Evolutionary conservation across 140 eudicot genomes (phyloP).

Genomic region (Erigeron philadelphicus): DNA sequence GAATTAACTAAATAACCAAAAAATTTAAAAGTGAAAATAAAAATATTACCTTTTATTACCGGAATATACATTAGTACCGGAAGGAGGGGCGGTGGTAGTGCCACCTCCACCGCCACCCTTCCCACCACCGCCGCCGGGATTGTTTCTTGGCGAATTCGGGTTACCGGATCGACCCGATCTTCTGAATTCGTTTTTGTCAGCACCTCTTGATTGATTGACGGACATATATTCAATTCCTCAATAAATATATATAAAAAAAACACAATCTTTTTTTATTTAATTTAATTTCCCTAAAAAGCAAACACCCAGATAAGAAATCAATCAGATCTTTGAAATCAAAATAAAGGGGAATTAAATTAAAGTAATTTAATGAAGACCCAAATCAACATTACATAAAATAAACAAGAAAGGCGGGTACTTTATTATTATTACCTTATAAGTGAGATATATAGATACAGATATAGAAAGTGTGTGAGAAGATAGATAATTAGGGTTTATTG

Average conservation of each 20-base stretch:
- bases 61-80: slow-evolving; percentile 26
- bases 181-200: slow-evolving; percentile 61
- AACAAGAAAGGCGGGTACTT: background rate
- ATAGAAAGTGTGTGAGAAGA: slow-evolving; percentile 13
- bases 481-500: background rate
- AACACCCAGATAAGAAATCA: slow-evolving; percentile 7
- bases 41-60: slow-evolving; percentile 31
- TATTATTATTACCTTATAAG: slow-evolving; percentile 26
- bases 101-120: slow-evolving; percentile 49
- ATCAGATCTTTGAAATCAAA: slow-evolving; percentile 46
- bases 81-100: slow-evolving; percentile 47
- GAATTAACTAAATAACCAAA: background rate
- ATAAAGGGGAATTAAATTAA: background rate
- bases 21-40: slow-evolving; percentile 22
- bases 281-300: slow-evolving; percentile 3
- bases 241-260: slow-evolving; percentile 13
- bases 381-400: slow-evolving; percentile 20
- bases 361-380: slow-evolving; percentile 9
- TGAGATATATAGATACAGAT: background rate
- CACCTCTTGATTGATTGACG: slow-evolving; percentile 71
- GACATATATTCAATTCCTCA: slow-evolving; percentile 67
- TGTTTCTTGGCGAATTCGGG: slow-evolving; percentile 43
- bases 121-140: slow-evolving; percentile 50
- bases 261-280: background rate
- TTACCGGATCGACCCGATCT: slow-evolving; percentile 60